Conservation (phyloP, 768 basidiomycete species). For the Pleurotus cornucopiae region DNA sequence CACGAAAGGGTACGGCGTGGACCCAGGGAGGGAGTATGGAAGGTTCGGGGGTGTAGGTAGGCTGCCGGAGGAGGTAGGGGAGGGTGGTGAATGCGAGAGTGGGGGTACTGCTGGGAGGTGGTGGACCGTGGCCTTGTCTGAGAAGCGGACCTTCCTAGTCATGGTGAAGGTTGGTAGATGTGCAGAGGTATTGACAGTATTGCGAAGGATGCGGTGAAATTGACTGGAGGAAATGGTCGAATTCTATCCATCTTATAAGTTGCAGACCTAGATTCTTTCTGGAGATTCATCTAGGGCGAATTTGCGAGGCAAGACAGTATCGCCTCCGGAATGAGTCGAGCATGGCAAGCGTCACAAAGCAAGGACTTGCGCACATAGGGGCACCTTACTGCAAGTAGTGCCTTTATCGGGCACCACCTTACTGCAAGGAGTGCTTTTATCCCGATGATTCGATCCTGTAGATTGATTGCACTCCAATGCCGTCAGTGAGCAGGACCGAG, state of each 20-base stretch:
- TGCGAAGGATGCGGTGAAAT: neutral
- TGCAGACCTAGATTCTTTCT: neutral
- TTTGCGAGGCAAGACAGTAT: neutral
- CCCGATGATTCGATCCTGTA: neutral
- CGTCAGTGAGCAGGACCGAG: neutral
- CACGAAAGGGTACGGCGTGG: neutral
- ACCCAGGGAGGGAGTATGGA: neutral
- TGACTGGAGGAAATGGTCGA: neutral
- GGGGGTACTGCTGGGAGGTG: neutral
- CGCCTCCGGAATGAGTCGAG: neutral
- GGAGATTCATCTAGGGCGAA: neutral
- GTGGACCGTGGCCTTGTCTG: neutral
- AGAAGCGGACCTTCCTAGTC: neutral
- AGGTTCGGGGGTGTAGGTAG: neutral
- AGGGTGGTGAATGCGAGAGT: neutral
- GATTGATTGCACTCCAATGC: neutral
- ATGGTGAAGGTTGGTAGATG: neutral
- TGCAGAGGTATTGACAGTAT: neutral
- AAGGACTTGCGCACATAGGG: constrained; percentile 1
- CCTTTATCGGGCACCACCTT: neutral
- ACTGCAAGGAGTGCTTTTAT: neutral
- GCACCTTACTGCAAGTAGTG: neutral
- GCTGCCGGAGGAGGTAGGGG: neutral
- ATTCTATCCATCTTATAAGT: neutral
- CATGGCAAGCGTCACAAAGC: neutral